Base-by-base conservation (phyloP, 495 filamentous ascomycete species). In the Aspergillus kassunensis region DNA sequence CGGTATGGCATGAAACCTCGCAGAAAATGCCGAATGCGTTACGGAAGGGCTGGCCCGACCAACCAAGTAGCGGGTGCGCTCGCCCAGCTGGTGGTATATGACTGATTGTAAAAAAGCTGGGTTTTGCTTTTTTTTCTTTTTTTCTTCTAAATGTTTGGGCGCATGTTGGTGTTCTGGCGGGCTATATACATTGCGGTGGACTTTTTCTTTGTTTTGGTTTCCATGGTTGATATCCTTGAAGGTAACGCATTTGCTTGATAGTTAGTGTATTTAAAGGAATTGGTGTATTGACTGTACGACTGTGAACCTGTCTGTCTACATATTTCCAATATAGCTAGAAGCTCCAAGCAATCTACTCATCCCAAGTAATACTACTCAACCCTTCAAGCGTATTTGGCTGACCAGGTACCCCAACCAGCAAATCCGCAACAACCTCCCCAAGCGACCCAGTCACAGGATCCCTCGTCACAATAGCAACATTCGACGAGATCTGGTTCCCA, bases 351-450 rank as follows among this genome's bases (percentile, higher is more conserved):
- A 44, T 43, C 39, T 68, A 76, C 65, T 88, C 81, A 47, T 76
- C 75, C 74, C 84, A 88, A 51, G 86, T 71, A 15, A 83, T 78
- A 60, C 77, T 76, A 41, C 77, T 85, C 46, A 85, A 49, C 0
- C 73, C 71, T 13, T 63, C 56, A 2, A 65, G 64, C 44, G 72
- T 59, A 19, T 80, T 82, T 10, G 63, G 59, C 31, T 54, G 54
- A 0, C 64, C 68, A 21, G 59, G 51, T 49, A 61, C 57, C 0
- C 70, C 69, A 48, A 75, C 66, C 48, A 65, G 41, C 46, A 74
- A 55, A 21, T 78, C 55, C 33, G 76, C 70, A 7, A 78, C 61
- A 49, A 68, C 56, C 44, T 80, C 74, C 20, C 74, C 77, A 47
- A 89, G 61, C 39, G 71, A 53, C 0, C 86, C 86, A 0, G 77